A percentile compares a stretch with the other conserved stretches of the same genome.
phyloP scores from a whole-genome alignment of 192 early-diverging fungal species.

The Mortierella claussenii region DNA sequence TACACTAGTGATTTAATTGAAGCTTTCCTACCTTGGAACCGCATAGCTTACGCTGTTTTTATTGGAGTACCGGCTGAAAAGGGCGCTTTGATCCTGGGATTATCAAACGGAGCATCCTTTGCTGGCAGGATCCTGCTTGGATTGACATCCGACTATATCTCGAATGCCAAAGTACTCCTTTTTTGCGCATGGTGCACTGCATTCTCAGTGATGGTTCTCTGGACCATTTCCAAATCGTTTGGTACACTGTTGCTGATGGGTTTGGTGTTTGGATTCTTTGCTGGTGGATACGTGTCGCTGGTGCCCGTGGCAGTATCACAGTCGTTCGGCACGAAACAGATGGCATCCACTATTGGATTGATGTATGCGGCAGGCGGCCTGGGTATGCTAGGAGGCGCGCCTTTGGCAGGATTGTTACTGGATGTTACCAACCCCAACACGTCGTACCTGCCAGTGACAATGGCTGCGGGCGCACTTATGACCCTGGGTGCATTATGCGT shows the following conservation, averaged over 20 bases:
- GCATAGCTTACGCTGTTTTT: slow-evolving; percentile 66
- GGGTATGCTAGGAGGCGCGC: slow-evolving; percentile 57
- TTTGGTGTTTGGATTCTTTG: slow-evolving; percentile 59
- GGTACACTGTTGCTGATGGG: slow-evolving; percentile 41
- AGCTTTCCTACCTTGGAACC: too few relatives aligned
- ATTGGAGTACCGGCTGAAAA: slow-evolving; percentile 65
- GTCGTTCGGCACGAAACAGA: slow-evolving; percentile 54
- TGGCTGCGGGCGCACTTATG: slow-evolving; percentile 23
- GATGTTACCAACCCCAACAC: slow-evolving; percentile 34
- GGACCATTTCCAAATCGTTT: slow-evolving; percentile 33
- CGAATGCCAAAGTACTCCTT: slow-evolving; percentile 19
- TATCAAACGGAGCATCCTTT: slow-evolving; percentile 74
- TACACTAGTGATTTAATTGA: too few relatives aligned
- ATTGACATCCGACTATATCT: slow-evolving; percentile 63
- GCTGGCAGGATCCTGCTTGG: slow-evolving; percentile 73
- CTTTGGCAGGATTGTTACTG: slow-evolving; percentile 48
- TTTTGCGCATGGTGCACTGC: slow-evolving; percentile 40
- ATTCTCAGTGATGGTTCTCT: slow-evolving; percentile 27
- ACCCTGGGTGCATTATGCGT: slow-evolving; percentile 23
- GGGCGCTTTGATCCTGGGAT: slow-evolving; percentile 70
- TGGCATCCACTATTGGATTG: slow-evolving; percentile 55
- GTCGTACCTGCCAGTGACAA: slow-evolving; percentile 39
- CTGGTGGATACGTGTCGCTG: slow-evolving; percentile 57
- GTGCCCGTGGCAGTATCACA: slow-evolving; percentile 50
- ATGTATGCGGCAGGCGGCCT: slow-evolving; percentile 54